These are phyloP conservation scores for Phytophthora tubulina DNA, from an alignment of 352 stramenopile species.

Conservation along the genomic window DNA sequence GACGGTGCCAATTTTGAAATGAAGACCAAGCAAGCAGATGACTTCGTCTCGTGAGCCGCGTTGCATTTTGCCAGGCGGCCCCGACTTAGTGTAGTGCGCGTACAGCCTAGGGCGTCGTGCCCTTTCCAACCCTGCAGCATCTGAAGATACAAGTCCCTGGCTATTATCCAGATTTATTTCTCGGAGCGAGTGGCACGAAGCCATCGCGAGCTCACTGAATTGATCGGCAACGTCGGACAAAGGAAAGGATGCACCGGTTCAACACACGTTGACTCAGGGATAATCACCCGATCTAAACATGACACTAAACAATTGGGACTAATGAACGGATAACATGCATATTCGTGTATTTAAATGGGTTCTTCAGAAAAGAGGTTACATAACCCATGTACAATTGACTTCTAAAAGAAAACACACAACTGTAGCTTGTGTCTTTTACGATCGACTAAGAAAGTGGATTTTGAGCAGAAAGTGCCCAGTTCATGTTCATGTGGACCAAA, in stretches of 20 bases:
- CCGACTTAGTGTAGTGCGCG: constrained; percentile 2
- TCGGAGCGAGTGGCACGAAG: constrained; percentile 21
- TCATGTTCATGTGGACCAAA: constrained; percentile 28
- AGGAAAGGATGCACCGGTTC: constrained; percentile 2
- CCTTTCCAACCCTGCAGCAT: constrained; percentile 28
- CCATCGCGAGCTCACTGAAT: constrained; percentile 23
- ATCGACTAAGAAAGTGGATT: constrained; percentile 25
- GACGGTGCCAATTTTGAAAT: constrained; percentile 29
- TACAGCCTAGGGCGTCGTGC: background rate
- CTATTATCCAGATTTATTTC: constrained; percentile 45
- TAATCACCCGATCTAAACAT: constrained; percentile 16
- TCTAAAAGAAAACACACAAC: background rate
- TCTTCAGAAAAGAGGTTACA: background rate
- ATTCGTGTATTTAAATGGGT: background rate
- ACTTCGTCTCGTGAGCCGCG: background rate
- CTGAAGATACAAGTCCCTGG: constrained; percentile 32
- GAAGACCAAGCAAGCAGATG: background rate
- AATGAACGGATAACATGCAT: background rate
- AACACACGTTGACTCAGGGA: constrained; percentile 8
- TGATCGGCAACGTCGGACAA: constrained; percentile 27
- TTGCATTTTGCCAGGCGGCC: constrained; percentile 32
- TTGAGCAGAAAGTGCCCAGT: constrained; percentile 14
- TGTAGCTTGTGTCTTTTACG: constrained; percentile 16
- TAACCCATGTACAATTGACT: background rate
- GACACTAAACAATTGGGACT: background rate